Evolutionary conservation across 78 protist species (phyloP).

Genomic region (Dictyostelium capitatum): DNA sequence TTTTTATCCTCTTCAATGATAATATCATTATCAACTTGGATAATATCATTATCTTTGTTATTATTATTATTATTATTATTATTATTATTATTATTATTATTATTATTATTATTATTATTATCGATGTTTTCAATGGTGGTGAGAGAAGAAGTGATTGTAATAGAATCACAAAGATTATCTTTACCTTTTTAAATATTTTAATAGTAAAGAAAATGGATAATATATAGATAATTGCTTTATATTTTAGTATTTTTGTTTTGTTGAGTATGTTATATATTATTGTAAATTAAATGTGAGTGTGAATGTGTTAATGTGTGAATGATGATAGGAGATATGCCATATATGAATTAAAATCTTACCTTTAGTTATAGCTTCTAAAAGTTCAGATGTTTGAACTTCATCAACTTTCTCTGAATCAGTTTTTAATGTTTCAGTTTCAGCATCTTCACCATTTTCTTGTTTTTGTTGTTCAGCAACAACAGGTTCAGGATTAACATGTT

Average conservation of each 20-base stretch:
- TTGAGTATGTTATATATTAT: not conserved
- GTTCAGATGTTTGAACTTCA: constrained; percentile 16
- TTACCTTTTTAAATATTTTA: constrained; percentile 9
- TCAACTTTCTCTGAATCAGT: not conserved
- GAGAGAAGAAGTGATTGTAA: no score
- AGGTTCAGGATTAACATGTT: not conserved
- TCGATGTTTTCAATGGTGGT: not conserved
- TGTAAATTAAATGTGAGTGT: not conserved
- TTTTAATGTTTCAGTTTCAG: not conserved
- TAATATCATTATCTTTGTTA: not conserved
- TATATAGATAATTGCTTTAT: not conserved
- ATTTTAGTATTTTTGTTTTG: not conserved
- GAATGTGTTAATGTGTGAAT: no score
- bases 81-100: not conserved
- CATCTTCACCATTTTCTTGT: not conserved
- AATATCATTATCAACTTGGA: not conserved
- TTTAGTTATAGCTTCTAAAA: not conserved
- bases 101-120: not conserved
- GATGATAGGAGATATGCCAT: not conserved
- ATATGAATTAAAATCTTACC: not conserved
- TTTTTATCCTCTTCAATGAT: not conserved
- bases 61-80: not conserved
- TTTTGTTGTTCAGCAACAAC: not conserved
- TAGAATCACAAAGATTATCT: not conserved
- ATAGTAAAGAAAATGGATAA: not conserved